Conservation (phyloP, 768 basidiomycete species). For the Leucocoprinus leucothites region DNA sequence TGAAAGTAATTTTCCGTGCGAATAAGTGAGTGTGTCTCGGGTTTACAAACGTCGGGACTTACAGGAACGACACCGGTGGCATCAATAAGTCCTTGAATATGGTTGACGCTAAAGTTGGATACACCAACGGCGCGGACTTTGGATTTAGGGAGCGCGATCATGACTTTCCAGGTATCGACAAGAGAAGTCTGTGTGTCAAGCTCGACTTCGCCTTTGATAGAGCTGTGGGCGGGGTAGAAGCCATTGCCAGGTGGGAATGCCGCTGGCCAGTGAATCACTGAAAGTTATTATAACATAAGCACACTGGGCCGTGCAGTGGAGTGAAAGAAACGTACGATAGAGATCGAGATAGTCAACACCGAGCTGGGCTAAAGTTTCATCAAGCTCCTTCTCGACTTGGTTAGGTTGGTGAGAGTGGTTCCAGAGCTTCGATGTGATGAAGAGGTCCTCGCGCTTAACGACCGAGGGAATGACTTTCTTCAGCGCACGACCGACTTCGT, state of each 20-base stretch:
- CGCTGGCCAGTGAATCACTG: conserved; percentile 81
- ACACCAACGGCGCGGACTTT: conserved; percentile 80
- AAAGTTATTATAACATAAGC: not conserved
- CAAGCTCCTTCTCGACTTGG: conserved; percentile 68
- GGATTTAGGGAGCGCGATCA: conserved; percentile 66
- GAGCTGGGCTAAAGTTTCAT: conserved; percentile 71
- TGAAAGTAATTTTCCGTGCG: not conserved
- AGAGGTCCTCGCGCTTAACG: conserved; percentile 77
- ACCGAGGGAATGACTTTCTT: conserved; percentile 76
- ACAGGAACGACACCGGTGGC: conserved; percentile 75
- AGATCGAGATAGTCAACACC: conserved; percentile 78
- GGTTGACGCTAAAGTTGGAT: conserved; percentile 72
- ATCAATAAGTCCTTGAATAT: conserved; percentile 63
- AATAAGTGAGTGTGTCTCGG: not conserved
- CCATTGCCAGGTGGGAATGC: conserved; percentile 58
- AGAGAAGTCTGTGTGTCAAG: conserved; percentile 59
- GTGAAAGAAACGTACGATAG: conserved; percentile 49
- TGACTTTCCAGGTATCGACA: conserved; percentile 82
- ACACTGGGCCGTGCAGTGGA: not conserved
- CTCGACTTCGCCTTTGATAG: conserved; percentile 40
- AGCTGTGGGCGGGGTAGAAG: conserved; percentile 50
- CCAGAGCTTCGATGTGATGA: conserved; percentile 84
- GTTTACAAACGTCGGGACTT: conserved; percentile 16
- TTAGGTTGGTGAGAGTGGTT: conserved; percentile 68
- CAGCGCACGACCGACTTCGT: conserved; percentile 70